Evolutionary conservation across 164 flowering plant genomes (phyloP), one percentile per base, ranked within the genome.

Genomic region (Vitis rotundifolia): DNA sequence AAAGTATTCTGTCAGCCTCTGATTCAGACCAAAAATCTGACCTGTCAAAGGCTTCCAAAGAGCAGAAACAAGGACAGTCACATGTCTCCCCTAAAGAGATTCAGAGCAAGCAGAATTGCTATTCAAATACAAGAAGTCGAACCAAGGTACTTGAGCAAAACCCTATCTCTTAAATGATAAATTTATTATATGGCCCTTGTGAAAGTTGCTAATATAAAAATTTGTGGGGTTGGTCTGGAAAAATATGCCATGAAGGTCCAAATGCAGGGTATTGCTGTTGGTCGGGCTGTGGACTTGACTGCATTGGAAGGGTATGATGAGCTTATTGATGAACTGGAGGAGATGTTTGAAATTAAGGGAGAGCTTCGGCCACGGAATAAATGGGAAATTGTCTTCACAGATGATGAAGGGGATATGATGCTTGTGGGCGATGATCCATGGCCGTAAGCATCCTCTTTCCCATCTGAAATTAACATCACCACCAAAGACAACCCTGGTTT

Each of bases 351-450:
- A 50, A 86, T 92, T 51, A 84, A 87, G 66, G 97, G 97, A 9
- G 87, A 89, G 76, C 89, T 95, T 22, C 72, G 55, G 26, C 81
- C 83, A 3, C 78, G 89, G 8, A 72, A 86, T 54, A 90, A 88
- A 75, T 92, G 97, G 97, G 92, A 87, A 67, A 83, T 95, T 49
- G 89, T 89, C 29, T 95, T 82, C 67, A 95, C 98, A 0, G 99
- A 95, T 71, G 89, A 90, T 64, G 99, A 94, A 80, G 97, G 94
- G 29, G 99, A 94, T 71, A 90, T 85, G 92, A 92, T 92, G 97
- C 96, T 89, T 18, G 80, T 92, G 56, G 98, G 97, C 2, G 99
- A 94, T 67, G 91, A 92, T 72, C 95, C 93, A 14, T 94, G 99
- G 99, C 78, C 14, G 99, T 88, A 79, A 80, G 85, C 72, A 37